These are phyloP conservation scores for Tremellales sp. DNA, from an alignment of 1,284 basidiomycete genomes.

Conservation along the genomic window DNA sequence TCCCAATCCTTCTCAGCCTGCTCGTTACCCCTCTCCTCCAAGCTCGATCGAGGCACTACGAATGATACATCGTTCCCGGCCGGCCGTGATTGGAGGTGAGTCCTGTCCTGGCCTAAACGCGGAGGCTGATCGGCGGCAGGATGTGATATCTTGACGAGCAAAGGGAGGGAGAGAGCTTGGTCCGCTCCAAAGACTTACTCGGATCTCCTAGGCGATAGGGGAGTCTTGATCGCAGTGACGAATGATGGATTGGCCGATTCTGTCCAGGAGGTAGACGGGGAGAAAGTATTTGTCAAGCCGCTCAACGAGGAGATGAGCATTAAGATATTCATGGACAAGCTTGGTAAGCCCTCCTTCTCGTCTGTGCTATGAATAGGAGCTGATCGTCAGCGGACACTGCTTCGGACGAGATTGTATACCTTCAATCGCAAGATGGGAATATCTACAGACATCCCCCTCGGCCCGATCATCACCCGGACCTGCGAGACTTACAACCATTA, in stretches of 20 bases:
- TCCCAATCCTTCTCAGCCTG: not conserved
- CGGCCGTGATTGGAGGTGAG: slow-evolving; percentile 68
- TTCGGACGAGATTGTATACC: slow-evolving; percentile 51
- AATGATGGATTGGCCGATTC: slow-evolving; percentile 85
- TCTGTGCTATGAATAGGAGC: not conserved
- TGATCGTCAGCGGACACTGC: not conserved
- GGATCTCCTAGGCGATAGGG: slow-evolving; percentile 54
- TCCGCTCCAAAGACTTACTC: slow-evolving; percentile 23
- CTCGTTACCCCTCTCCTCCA: slow-evolving; percentile 51
- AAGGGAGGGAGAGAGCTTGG: slow-evolving; percentile 21
- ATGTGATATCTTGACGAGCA: slow-evolving; percentile 13
- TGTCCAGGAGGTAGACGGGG: slow-evolving; percentile 56
- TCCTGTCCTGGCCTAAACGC: not conserved
- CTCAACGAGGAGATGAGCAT: slow-evolving; percentile 64
- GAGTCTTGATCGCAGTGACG: slow-evolving; percentile 72
- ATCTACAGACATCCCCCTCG: slow-evolving; percentile 53
- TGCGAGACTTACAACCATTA: slow-evolving; percentile 58
- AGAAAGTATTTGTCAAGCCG: slow-evolving; percentile 74
- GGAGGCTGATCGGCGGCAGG: slow-evolving; percentile 47
- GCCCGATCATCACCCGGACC: slow-evolving; percentile 54
- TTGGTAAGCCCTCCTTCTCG: slow-evolving; percentile 29
- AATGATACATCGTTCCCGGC: slow-evolving; percentile 68
- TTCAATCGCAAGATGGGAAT: slow-evolving; percentile 90
- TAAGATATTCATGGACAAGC: slow-evolving; percentile 54
- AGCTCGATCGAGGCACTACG: slow-evolving; percentile 68